Evolutionary conservation across 306 rosid species (phyloP).

Genomic region (Cucumis hystrix): DNA sequence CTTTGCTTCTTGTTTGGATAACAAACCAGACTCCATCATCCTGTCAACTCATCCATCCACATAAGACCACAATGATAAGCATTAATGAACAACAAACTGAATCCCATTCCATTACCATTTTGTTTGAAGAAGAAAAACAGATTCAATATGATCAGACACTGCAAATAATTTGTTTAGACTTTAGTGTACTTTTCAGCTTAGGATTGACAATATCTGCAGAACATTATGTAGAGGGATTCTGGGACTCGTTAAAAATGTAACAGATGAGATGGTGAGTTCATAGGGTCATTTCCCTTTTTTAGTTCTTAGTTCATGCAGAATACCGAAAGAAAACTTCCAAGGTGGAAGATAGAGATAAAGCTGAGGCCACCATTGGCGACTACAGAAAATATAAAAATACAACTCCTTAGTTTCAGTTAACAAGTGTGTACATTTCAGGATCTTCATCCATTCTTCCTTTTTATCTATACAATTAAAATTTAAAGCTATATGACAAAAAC

Average conservation of each 20-base stretch:
- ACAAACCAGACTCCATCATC: conserved; percentile 91
- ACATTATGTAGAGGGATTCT: not conserved
- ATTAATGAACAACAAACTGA: not conserved
- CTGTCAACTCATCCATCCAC: conserved; percentile 20
- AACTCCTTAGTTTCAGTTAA: not conserved
- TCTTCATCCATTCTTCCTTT: too few relatives aligned
- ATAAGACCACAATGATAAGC: not conserved
- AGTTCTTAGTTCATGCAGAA: not conserved
- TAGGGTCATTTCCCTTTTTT: not conserved
- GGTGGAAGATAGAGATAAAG: not conserved
- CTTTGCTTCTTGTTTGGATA: conserved; percentile 52
- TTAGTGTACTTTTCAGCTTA: not conserved
- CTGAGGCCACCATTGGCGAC: not conserved
- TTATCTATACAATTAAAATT: not conserved
- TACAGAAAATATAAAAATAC: not conserved
- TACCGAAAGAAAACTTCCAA: too few relatives aligned
- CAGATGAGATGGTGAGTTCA: not conserved
- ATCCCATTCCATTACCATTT: not conserved
- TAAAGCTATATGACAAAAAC: not conserved
- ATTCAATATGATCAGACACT: not conserved
- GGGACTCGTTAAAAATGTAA: not conserved
- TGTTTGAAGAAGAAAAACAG: not conserved
- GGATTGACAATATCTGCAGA: not conserved
- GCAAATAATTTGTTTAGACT: not conserved
- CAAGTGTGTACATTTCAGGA: not conserved